Evolutionary conservation across 805 yeast genomes (phyloP).

Genomic region (Lipomyces starkeyi): DNA sequence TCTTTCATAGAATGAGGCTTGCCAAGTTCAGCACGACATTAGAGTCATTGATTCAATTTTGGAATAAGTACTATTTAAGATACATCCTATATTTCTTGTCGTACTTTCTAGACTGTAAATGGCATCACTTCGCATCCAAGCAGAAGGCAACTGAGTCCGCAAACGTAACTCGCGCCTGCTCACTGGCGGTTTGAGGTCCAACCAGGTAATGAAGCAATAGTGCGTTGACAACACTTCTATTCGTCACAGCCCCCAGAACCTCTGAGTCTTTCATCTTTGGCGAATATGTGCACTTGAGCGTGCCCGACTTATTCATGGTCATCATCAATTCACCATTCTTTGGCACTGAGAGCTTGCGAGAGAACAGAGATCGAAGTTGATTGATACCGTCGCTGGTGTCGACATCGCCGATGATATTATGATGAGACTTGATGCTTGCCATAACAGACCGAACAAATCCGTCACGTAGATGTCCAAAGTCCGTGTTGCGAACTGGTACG

Average conservation of each 20-base stretch:
- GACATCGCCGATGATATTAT: slow-evolving; percentile 46
- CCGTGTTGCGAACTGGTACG: slow-evolving; percentile 88
- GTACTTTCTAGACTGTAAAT: background rate
- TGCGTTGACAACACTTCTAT: slow-evolving; percentile 68
- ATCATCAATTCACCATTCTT: slow-evolving; percentile 72
- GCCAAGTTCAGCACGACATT: background rate
- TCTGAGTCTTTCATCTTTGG: slow-evolving; percentile 6
- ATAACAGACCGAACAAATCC: slow-evolving; percentile 83
- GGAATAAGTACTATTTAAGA: background rate
- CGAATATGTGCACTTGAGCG: slow-evolving; percentile 43
- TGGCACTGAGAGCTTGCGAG: slow-evolving; percentile 70
- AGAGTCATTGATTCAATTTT: background rate
- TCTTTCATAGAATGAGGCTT: background rate
- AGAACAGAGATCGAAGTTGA: slow-evolving; percentile 67
- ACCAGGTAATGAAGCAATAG: slow-evolving; percentile 77
- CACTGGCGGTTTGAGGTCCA: slow-evolving; percentile 69
- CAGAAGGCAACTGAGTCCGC: slow-evolving; percentile 17
- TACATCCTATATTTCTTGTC: background rate
- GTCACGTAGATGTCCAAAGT: slow-evolving; percentile 85
- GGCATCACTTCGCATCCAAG: background rate
- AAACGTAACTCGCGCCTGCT: slow-evolving; percentile 39
- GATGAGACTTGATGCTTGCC: slow-evolving; percentile 51
- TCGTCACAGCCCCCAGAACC: slow-evolving; percentile 63
- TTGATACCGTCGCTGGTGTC: slow-evolving; percentile 66
- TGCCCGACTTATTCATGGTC: slow-evolving; percentile 58